Evolutionary conservation across 148 eudicot species (phyloP).

Genomic region (Spergularia marina): DNA sequence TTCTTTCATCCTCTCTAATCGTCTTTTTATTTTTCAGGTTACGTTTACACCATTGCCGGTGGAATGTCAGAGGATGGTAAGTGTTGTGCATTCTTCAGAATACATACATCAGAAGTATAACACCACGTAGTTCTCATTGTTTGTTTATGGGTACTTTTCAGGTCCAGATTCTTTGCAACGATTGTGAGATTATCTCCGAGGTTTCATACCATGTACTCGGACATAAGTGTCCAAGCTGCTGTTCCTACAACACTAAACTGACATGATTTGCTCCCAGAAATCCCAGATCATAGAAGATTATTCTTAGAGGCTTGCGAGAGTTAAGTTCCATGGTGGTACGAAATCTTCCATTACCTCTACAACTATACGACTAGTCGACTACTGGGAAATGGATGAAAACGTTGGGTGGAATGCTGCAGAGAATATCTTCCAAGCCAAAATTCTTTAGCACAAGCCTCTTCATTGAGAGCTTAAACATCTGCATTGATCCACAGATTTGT

Average conservation of each 20-base stretch:
- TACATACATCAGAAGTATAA: not conserved
- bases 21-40: slow-evolving; percentile 30
- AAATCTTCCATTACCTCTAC: not conserved
- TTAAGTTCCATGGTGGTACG: not conserved
- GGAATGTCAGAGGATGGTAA: slow-evolving; percentile 58
- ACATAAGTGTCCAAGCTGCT: slow-evolving; percentile 58
- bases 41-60: slow-evolving; percentile 58
- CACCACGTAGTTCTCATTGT: not conserved
- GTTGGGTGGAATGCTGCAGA: not conserved
- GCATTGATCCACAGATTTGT: not conserved
- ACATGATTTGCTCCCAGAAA: slow-evolving; percentile 37
- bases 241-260: slow-evolving; percentile 72
- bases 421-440: not conserved
- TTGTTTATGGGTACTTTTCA: slow-evolving; percentile 8
- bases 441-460: too few species aligned
- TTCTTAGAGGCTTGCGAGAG: not conserved
- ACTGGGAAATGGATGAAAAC: not conserved
- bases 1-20: not conserved
- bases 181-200: slow-evolving; percentile 53
- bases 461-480: not conserved
- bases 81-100: not conserved
- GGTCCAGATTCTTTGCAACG: slow-evolving; percentile 83
- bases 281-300: slow-evolving; percentile 17
- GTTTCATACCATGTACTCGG: slow-evolving; percentile 66
- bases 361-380: too few species aligned